These are phyloP conservation scores for Umbellularia californica DNA, from an alignment of 164 flowering plant genomes.

Conservation along the genomic window DNA sequence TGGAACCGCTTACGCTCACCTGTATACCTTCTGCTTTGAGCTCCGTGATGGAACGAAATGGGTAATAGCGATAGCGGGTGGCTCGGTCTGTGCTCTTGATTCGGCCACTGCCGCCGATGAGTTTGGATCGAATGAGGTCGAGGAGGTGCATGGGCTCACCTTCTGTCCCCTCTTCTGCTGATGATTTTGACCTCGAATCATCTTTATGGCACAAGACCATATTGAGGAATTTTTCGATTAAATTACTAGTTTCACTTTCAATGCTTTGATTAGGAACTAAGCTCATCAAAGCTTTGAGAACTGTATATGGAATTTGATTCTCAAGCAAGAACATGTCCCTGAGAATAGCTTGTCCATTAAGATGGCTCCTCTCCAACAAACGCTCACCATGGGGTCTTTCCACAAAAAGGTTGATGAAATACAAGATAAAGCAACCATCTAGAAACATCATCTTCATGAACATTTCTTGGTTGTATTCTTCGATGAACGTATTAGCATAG, in stretches of 20 bases:
- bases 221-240: neutral
- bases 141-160: slow-evolving; percentile 6
- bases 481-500: neutral
- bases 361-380: neutral
- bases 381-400: neutral
- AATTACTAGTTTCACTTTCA: neutral
- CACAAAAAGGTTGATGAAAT: neutral
- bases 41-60: slow-evolving; percentile 6
- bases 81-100: too few species aligned
- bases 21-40: slow-evolving; percentile 6
- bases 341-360: neutral
- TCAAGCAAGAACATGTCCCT: neutral
- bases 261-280: neutral
- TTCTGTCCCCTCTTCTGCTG: neutral
- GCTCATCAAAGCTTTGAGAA: neutral
- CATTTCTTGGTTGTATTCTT: neutral
- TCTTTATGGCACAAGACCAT: neutral
- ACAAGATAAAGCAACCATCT: slow-evolving; percentile 20
- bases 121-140: neutral
- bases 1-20: neutral
- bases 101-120: neutral
- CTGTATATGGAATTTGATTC: neutral
- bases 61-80: too few species aligned
- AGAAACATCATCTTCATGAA: slow-evolving; percentile 18
- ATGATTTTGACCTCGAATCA: neutral